Evolutionary conservation across 495 filamentous ascomycete species (phyloP), one percentile per base, ranked within the genome.

Genomic region (Astrothelium subdiscretum): DNA sequence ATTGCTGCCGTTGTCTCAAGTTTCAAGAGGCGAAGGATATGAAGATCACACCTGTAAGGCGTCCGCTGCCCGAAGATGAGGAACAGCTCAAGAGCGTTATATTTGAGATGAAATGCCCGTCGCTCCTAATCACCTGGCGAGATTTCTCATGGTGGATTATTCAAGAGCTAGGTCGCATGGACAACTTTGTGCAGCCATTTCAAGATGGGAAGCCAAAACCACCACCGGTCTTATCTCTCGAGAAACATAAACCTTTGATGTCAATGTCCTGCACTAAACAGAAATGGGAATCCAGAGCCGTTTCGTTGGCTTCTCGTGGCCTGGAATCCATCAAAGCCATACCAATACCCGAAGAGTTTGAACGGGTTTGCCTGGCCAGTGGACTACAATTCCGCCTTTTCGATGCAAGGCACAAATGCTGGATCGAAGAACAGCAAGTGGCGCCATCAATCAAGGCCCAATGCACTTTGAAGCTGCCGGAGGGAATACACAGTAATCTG

Each of bases 81-180:
- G 35, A 59, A 0, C 32, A 76, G 22, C 72, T 76, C 0, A 79
- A 81, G 60, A 71, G 79, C 0, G 74, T 75, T 0, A 76, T 87
- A 0, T 87, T 89, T 52, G 85, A 89, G 69, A 72, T 87, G 0
- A 40, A 64, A 11, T 68, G 79, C 0, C 83, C 85, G 5, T 11
- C 20, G 0, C 57, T 62, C 0, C 78, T 86, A 43, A 63, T 44
- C 8, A 57, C 67, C 8, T 90, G 85, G 86, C 75, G 86, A 1
- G 76, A 86, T 61, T 63, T 68, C 11, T 83, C 80, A 0, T 65
- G 74, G 0, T 71, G 22, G 24, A 51, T 65, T 32, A 32, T 63
- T 3, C 35, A 59, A 15, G 27, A 63, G n/a, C 31, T 32, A 12
- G 1, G 43, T 26, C 26, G 59, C 31, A 8, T 18, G 26, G 42